phyloP scores from a whole-genome alignment of 2,329 filamentous ascomycete genomes.

The Boeremia exigua region DNA sequence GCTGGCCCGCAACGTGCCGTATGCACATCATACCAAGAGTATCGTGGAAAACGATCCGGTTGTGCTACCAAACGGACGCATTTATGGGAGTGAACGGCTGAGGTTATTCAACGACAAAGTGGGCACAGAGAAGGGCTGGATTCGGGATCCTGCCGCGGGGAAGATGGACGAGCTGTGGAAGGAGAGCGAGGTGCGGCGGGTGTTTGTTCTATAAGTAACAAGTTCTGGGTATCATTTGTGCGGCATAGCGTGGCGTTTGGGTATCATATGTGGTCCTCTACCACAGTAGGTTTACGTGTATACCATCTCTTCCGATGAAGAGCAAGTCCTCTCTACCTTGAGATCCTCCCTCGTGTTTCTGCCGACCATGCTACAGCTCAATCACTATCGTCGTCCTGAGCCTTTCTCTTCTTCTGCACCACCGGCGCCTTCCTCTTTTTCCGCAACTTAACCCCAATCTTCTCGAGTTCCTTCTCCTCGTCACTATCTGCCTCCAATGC shows the following conservation, averaged over 20 bases:
- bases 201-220: slow-evolving; percentile 74
- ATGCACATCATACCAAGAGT: slow-evolving; percentile 93
- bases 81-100: slow-evolving; percentile 79
- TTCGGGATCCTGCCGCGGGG: slow-evolving; percentile 75
- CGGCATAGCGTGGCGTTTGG: slow-evolving; percentile 3
- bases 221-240: not conserved
- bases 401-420: slow-evolving; percentile 17
- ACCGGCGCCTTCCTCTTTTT: slow-evolving; percentile 18
- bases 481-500: slow-evolving; percentile 32
- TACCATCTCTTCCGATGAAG: not conserved
- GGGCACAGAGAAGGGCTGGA: slow-evolving; percentile 67
- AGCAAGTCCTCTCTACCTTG: not conserved
- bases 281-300: not conserved
- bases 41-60: slow-evolving; percentile 87
- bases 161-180: slow-evolving; percentile 60
- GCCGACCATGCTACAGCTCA: not conserved
- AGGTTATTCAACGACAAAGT: slow-evolving; percentile 80
- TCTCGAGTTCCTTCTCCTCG: slow-evolving; percentile 30
- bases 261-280: not conserved
- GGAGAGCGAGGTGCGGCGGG: slow-evolving; percentile 74
- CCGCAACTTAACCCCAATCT: slow-evolving; percentile 15
- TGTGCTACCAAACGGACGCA: slow-evolving; percentile 83
- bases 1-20: slow-evolving; percentile 85
- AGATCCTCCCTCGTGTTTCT: not conserved
- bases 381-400: slow-evolving; percentile 25